phyloP scores from a whole-genome alignment of 352 stramenopile species.

The Globisporangium spinosum region DNA sequence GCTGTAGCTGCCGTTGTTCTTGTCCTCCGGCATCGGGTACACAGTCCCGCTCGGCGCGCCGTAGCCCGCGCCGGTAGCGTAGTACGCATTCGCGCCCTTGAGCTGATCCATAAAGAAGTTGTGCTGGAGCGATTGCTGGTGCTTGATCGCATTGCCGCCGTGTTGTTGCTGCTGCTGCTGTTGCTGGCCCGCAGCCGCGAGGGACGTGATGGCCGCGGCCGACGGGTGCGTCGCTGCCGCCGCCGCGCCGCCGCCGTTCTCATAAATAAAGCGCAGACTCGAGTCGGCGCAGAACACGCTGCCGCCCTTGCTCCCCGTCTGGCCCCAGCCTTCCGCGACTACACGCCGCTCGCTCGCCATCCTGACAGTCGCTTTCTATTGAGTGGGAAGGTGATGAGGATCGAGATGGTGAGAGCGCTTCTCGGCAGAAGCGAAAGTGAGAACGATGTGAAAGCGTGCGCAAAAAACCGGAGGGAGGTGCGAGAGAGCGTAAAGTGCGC shows the following conservation, averaged over 20 bases:
- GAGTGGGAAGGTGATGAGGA: background rate
- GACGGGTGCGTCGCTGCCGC: conserved; percentile 15
- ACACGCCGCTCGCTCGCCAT: conserved; percentile 44
- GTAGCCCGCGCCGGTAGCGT: background rate
- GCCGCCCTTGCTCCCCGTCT: conserved; percentile 36
- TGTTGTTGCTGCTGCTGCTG: background rate
- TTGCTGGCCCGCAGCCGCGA: conserved; percentile 15
- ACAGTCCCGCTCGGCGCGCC: background rate
- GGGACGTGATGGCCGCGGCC: conserved; percentile 31
- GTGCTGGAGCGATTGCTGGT: background rate
- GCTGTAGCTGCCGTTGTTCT: background rate
- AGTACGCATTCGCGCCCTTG: conserved; percentile 16
- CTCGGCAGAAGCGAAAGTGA: conserved; percentile 9
- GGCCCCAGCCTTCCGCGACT: conserved; percentile 66
- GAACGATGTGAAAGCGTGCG: background rate
- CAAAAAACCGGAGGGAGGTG: background rate
- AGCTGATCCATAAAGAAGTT: conserved; percentile 21
- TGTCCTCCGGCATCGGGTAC: conserved; percentile 14
- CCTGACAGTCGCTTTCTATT: background rate
- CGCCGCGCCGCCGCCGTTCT: conserved; percentile 28
- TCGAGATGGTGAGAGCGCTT: conserved; percentile 1
- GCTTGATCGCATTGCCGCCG: background rate
- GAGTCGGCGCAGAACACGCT: conserved; percentile 83
- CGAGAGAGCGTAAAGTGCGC: background rate
- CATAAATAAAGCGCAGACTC: conserved; percentile 79